These are phyloP conservation scores for Ustilago esculenta DNA, from an alignment of 1,284 basidiomycete species.

Conservation along the genomic window DNA sequence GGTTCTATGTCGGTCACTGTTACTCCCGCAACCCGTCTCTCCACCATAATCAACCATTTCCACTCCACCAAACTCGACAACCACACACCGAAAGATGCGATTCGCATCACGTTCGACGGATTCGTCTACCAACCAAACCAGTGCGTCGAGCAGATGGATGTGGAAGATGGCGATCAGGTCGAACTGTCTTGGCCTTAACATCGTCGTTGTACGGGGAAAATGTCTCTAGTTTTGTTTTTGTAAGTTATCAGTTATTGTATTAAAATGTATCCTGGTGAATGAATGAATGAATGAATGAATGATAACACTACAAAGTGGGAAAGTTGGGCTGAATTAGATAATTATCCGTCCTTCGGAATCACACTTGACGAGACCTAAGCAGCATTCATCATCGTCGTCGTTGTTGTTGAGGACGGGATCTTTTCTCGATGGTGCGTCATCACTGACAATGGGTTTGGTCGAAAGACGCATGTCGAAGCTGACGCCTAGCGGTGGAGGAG, in stretches of 20 bases:
- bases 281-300: no score
- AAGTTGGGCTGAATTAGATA: constrained; percentile 9
- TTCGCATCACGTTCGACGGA: constrained; percentile 39
- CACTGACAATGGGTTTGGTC: no score
- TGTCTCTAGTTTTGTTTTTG: no score
- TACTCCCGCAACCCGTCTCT: constrained; percentile 39
- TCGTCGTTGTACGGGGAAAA: no score
- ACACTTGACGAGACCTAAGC: constrained; percentile 45
- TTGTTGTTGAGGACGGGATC: no score
- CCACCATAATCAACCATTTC: constrained; percentile 44
- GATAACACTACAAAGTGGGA: background rate
- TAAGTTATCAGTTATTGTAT: no score
- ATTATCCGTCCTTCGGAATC: constrained; percentile 32
- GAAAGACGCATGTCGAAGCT: constrained; percentile 17
- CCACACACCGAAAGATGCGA: background rate
- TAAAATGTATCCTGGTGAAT: no score
- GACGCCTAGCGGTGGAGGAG: constrained; percentile 6
- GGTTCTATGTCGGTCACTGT: constrained; percentile 36
- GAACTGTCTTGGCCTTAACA: constrained; percentile 25
- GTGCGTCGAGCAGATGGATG: constrained; percentile 39
- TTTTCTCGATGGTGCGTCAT: no score
- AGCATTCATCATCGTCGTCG: constrained; percentile 31
- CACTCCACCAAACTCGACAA: constrained; percentile 9
- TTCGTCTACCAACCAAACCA: constrained; percentile 7
- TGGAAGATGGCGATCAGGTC: constrained; percentile 44